Conservation (phyloP, 495 filamentous ascomycete species). For the Xylaria intraflava region DNA sequence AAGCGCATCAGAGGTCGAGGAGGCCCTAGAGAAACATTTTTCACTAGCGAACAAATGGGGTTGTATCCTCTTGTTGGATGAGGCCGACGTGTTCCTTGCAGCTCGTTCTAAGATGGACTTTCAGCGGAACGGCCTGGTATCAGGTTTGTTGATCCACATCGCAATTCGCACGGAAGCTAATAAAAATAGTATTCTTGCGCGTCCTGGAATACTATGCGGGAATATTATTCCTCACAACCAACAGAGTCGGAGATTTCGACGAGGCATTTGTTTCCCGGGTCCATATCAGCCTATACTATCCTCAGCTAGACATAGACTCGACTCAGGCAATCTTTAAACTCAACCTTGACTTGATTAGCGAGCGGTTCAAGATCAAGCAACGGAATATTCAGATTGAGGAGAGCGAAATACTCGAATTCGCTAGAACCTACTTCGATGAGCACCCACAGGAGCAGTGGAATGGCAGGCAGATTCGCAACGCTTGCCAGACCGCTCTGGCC, state of each 20-base stretch:
- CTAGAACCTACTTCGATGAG: constrained; percentile 1
- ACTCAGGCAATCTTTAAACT: constrained; percentile 32
- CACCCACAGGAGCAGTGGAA: constrained; percentile 18
- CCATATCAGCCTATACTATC: constrained; percentile 43
- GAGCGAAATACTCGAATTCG: constrained; percentile 6
- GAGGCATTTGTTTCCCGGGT: constrained; percentile 45
- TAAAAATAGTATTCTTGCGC: constrained; percentile 2
- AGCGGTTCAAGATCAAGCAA: constrained; percentile 2
- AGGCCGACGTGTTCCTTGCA: constrained; percentile 52
- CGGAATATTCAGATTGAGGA: constrained; percentile 14
- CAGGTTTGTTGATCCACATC: constrained; percentile 24
- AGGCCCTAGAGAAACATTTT: constrained; percentile 36
- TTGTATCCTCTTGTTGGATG: constrained; percentile 49
- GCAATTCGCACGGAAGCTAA: background rate
- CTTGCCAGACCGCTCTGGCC: constrained; percentile 28
- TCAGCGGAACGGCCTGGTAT: constrained; percentile 39
- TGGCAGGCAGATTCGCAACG: constrained; percentile 26
- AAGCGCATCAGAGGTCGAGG: constrained; percentile 28
- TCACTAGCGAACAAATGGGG: constrained; percentile 39
- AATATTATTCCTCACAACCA: constrained; percentile 48
- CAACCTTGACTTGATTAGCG: constrained; percentile 23
- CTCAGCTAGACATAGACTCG: constrained; percentile 24
- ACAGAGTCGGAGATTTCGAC: constrained; percentile 44
- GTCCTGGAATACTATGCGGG: constrained; percentile 48
- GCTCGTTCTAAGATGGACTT: constrained; percentile 36